These are phyloP conservation scores for Geosmithia flava DNA, from an alignment of 2,329 filamentous ascomycete species.

Conservation along the genomic window DNA sequence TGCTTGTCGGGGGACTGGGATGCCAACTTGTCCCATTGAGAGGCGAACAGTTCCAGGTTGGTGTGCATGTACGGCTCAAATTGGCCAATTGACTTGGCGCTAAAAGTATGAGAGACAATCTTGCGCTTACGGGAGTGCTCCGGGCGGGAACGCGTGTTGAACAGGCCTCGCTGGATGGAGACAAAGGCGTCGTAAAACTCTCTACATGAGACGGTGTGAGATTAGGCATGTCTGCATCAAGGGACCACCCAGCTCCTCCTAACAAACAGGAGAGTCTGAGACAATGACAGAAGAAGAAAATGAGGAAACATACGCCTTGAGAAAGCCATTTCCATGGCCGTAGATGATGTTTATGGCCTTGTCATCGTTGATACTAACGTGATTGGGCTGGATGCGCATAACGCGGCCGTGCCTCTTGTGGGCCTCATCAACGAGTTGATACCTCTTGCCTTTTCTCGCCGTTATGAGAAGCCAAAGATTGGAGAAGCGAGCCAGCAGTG, in stretches of 20 bases:
- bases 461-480: conserved; percentile 70
- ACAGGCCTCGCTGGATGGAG: conserved; percentile 71
- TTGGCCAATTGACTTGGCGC: conserved; percentile 64
- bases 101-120: conserved; percentile 78
- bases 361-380: conserved; percentile 71
- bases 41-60: conserved; percentile 63
- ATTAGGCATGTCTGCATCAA: not conserved
- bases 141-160: conserved; percentile 73
- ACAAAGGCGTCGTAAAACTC: conserved; percentile 91
- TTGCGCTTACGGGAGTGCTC: conserved; percentile 87
- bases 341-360: conserved; percentile 68
- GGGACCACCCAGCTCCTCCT: not conserved
- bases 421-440: conserved; percentile 50
- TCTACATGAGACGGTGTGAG: conserved; percentile 22
- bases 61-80: conserved; percentile 83
- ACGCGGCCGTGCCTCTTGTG: conserved; percentile 71
- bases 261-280: not conserved
- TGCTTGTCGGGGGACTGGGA: conserved; percentile 11
- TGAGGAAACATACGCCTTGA: conserved; percentile 45
- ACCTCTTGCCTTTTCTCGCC: conserved; percentile 53
- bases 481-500: conserved; percentile 53
- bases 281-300: not conserved
- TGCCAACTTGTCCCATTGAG: conserved; percentile 57
- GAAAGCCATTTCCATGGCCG: conserved; percentile 65
- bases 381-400: conserved; percentile 73